Conservation (phyloP, 129 eudicot genomes). For the Flaveria robusta region DNA sequence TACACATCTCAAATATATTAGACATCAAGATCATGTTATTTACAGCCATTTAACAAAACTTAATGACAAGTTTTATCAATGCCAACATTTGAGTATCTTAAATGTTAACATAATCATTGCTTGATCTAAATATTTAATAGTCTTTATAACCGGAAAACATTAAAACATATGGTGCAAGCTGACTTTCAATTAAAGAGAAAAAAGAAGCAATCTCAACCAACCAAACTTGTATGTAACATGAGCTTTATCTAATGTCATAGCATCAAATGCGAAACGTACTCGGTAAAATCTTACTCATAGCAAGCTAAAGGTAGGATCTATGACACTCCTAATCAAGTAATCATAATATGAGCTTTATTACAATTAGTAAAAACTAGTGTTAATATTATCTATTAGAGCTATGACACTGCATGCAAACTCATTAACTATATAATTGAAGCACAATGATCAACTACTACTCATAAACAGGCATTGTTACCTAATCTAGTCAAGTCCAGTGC, state of each 20-base stretch:
- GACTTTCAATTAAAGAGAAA: not conserved
- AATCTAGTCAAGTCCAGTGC: not conserved
- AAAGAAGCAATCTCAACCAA: not conserved
- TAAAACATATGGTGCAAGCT: not conserved
- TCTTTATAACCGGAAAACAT: not conserved
- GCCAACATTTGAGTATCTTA: not conserved
- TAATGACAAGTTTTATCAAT: not conserved
- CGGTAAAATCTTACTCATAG: too few relatives aligned
- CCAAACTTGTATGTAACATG: constrained; percentile 3
- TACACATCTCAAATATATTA: constrained; percentile 34
- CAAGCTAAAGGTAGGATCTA: too few relatives aligned
- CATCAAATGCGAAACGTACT: not conserved
- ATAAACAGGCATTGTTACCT: constrained; percentile 9
- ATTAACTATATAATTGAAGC: not conserved
- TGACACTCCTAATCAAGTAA: not conserved
- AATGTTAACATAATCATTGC: not conserved
- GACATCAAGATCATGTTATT: constrained; percentile 11
- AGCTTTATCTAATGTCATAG: constrained; percentile 1
- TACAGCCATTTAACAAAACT: not conserved
- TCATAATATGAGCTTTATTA: not conserved
- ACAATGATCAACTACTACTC: constrained; percentile 13
- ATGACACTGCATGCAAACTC: constrained; percentile 25
- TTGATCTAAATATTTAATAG: too few relatives aligned
- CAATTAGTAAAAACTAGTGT: not conserved
- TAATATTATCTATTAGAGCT: constrained; percentile 11